Conservation (phyloP, 2,329 filamentous ascomycete species). For the Penicillium sp. region DNA sequence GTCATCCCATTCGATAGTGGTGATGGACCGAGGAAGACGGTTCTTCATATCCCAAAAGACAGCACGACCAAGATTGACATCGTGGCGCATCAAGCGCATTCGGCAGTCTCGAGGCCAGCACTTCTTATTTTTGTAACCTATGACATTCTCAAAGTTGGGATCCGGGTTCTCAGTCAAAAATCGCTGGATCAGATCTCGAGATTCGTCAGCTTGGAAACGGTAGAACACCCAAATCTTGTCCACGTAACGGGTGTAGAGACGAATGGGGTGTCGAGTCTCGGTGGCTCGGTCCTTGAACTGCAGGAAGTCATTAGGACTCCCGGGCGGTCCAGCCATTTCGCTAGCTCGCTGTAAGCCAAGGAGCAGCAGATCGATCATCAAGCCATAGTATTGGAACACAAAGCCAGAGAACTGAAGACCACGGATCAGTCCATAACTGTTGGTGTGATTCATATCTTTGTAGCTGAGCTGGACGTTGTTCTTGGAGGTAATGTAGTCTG, state of each 20-base stretch:
- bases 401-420: conserved; percentile 97
- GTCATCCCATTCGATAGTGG: conserved; percentile 98
- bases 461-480: conserved; percentile 99
- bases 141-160: conserved; percentile 98
- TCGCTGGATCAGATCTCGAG: conserved; percentile 89
- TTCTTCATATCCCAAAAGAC: conserved; percentile 99
- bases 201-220: conserved; percentile 88
- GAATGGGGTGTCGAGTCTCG: conserved; percentile 88
- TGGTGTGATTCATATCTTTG: conserved; percentile 99
- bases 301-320: conserved; percentile 93
- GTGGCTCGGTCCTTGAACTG: conserved; percentile 93
- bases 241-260: conserved; percentile 95
- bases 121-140: conserved; percentile 98
- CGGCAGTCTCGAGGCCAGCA: conserved; percentile 97
- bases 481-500: conserved; percentile 98
- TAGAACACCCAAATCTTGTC: conserved; percentile 99
- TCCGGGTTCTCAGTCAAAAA: conserved; percentile 98
- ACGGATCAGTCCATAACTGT: conserved; percentile 97
- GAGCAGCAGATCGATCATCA: conserved; percentile 88
- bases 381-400: conserved; percentile 97
- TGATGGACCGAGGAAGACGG: conserved; percentile 85
- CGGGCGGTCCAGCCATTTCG: conserved; percentile 90
- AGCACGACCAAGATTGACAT: conserved; percentile 93
- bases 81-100: conserved; percentile 97
- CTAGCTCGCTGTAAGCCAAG: conserved; percentile 94